These are phyloP conservation scores for Termitomyces heimii DNA, from an alignment of 768 basidiomycete species.

Conservation along the genomic window DNA sequence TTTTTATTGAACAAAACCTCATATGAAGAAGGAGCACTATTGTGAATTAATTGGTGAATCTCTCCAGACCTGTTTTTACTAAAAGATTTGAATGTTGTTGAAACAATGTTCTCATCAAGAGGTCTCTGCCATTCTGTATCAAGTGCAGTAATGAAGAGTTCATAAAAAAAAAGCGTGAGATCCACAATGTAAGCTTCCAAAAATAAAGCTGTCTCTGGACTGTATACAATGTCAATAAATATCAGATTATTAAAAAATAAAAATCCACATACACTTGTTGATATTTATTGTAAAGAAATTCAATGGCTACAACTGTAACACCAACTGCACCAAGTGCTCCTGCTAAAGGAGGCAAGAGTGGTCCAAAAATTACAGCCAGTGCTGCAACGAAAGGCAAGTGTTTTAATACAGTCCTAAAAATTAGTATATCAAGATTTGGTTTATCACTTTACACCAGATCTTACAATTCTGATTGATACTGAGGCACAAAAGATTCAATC, in stretches of 20 bases:
- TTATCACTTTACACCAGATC: background rate
- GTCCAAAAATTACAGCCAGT: background rate
- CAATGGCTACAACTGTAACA: background rate
- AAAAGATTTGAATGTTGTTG: background rate
- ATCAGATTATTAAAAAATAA: background rate
- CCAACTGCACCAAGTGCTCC: background rate
- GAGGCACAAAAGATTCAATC: background rate
- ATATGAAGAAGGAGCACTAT: background rate
- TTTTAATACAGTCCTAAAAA: background rate
- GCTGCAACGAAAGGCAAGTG: background rate
- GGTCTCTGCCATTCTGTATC: background rate
- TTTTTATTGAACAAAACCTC: background rate
- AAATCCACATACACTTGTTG: background rate
- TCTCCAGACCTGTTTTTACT: background rate
- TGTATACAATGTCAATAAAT: background rate
- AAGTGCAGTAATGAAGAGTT: background rate
- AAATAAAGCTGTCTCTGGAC: background rate
- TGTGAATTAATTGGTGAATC: background rate
- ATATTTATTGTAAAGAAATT: conserved; percentile 1
- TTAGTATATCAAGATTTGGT: background rate
- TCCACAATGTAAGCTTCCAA: conserved; percentile 1
- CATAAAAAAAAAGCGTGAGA: background rate
- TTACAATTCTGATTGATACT: background rate
- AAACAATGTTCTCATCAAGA: background rate
- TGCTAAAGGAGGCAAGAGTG: background rate